Evolutionary conservation across 768 basidiomycete genomes (phyloP), one percentile per base, ranked within the genome.

Genomic region (Calocera cornea): DNA sequence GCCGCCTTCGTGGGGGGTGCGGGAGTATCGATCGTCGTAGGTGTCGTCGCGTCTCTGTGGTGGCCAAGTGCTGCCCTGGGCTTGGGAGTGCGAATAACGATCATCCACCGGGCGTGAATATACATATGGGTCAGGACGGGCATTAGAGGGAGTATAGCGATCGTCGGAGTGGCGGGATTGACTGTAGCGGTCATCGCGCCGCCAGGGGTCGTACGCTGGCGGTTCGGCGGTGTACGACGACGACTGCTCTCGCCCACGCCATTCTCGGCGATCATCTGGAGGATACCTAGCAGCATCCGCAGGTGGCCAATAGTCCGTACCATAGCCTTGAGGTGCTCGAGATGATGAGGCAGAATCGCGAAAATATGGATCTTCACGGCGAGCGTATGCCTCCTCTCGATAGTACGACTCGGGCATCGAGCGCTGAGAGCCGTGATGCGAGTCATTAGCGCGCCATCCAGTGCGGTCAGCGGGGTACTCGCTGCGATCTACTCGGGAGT

Each of bases 81-180:
- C 7, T 33, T 29, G 54, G 33, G 78, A 76, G 68, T 81, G 81
- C 24, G 78, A 74, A 49, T 80, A 81, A 68, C 82, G 80, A 38
- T 81, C 74, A 66, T 80, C 77, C 65, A 75, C 68, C 19, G 72
- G 72, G 67, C 83, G 83, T 34, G 66, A 69, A 72, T 82, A 82
- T 66, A 76, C 80, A 69, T 82, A 82, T 75, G 82, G 82, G 67
- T 83, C 77, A 60, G 77, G 74, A 65, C 81, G 83, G 75, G 79
- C 77, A 74, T 85, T 83, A n/a, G 74, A 74, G 19, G 33, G 68
- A 40, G 47, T 72, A 72, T 82, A 82, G 68, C 81, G 80, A 70
- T 83, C 82, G 65, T 80, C 49, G 3, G 49, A 40, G 34, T 54
- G 49, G 29, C 66, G 40, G 40, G 33, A 36, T 33, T 47, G 47